These are phyloP conservation scores for Aquanectria penicillioides DNA, from an alignment of 2,329 filamentous ascomycete species.

Conservation along the genomic window DNA sequence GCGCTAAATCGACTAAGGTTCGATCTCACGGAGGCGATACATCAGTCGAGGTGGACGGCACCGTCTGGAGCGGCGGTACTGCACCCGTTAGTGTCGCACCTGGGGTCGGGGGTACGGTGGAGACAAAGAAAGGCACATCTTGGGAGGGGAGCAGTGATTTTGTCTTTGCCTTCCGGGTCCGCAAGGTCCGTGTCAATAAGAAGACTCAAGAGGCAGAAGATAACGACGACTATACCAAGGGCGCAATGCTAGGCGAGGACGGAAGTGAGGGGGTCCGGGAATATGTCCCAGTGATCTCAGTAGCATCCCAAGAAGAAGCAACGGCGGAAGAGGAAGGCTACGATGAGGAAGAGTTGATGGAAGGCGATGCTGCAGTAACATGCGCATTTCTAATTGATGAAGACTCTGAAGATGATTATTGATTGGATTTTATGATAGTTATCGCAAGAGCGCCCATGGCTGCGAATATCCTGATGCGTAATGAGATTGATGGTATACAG, in stretches of 20 bases:
- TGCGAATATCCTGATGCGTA: too few relatives aligned
- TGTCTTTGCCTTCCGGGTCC: conserved; percentile 23
- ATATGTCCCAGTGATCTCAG: not conserved
- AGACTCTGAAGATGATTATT: not conserved
- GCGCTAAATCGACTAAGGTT: not conserved
- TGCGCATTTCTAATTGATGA: conserved; percentile 3
- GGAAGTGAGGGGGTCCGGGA: not conserved
- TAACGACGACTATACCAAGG: not conserved
- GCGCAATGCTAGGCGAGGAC: not conserved
- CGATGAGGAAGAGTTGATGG: not conserved
- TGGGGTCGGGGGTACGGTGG: not conserved
- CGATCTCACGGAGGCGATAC: not conserved
- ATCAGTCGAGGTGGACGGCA: not conserved
- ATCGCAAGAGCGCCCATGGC: too few relatives aligned
- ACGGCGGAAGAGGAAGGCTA: conserved; percentile 11
- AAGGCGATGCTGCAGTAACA: not conserved
- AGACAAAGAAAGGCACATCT: not conserved
- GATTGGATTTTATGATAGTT: too few relatives aligned
- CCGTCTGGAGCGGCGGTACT: not conserved
- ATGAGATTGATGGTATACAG: too few relatives aligned
- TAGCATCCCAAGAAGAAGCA: too few relatives aligned
- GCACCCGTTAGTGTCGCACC: not conserved
- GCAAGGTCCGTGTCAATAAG: conserved; percentile 4
- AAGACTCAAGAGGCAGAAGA: not conserved
- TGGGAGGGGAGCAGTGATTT: conserved; percentile 23